Conservation (phyloP, 139 green algal species). For the Coccomyxa sp. region DNA sequence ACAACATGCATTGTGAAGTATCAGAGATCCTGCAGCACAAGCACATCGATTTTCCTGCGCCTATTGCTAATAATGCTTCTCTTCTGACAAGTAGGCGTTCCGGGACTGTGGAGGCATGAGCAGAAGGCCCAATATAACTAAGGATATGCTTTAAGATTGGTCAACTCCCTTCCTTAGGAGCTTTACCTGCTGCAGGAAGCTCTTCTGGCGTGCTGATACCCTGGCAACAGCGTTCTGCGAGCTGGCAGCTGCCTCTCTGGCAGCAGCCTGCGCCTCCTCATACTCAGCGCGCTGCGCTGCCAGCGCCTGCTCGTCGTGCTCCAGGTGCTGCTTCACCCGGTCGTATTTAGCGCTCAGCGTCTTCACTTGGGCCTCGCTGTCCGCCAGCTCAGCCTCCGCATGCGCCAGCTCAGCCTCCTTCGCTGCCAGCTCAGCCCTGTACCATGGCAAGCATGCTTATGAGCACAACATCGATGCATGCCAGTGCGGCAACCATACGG, state of each 20-base stretch:
- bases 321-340: slow-evolving; percentile 8
- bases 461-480: too few species aligned
- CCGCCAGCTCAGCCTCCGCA: slow-evolving; percentile 6
- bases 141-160: too few species aligned
- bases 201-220: background rate
- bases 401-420: slow-evolving; percentile 12
- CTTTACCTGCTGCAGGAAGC: slow-evolving; percentile 6
- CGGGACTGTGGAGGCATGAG: too few species aligned
- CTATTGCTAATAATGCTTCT: too few species aligned
- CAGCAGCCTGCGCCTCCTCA: slow-evolving; percentile 7
- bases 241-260: slow-evolving; percentile 3
- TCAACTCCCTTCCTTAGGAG: too few species aligned
- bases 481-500: too few species aligned
- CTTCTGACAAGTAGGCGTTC: too few species aligned
- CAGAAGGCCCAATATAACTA: too few species aligned
- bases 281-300: slow-evolving; percentile 9
- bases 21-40: too few species aligned
- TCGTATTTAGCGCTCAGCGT: slow-evolving; percentile 15
- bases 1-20: too few species aligned
- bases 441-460: too few species aligned
- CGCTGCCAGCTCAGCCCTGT: slow-evolving; percentile 10
- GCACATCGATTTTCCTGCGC: too few species aligned
- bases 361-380: slow-evolving; percentile 8
- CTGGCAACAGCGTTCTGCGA: background rate
- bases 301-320: slow-evolving; percentile 13